Conservation (phyloP, 768 basidiomycete genomes). For the Podaxis sp. region DNA sequence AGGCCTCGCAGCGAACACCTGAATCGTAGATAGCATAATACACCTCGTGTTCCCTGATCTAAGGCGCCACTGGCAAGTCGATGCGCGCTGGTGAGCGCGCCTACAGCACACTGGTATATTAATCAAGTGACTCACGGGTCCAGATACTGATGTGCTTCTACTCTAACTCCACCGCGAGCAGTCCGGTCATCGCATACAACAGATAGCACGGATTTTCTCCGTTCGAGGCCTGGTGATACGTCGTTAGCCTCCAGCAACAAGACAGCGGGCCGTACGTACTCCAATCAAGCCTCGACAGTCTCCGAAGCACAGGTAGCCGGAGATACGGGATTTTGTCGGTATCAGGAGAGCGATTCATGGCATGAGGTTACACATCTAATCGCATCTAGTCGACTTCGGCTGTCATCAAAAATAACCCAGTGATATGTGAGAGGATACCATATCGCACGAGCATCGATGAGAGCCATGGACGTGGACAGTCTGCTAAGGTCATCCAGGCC, state of each 20-base stretch:
- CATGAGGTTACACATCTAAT: background rate
- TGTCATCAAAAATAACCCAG: background rate
- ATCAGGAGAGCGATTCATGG: background rate
- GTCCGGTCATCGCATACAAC: background rate
- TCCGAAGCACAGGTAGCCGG: background rate
- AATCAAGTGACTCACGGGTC: background rate
- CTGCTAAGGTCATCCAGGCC: background rate
- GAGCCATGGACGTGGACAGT: background rate
- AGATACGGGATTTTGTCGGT: conserved; percentile 11
- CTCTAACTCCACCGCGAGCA: background rate
- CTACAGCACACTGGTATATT: background rate
- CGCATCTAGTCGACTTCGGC: background rate
- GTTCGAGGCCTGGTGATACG: background rate
- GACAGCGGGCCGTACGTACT: background rate
- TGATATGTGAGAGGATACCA: background rate
- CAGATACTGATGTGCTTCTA: background rate
- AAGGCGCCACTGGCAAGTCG: background rate
- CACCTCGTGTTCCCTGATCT: background rate
- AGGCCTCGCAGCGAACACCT: too few relatives aligned
- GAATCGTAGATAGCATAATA: background rate
- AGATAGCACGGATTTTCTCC: conserved; percentile 1
- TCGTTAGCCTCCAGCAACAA: background rate
- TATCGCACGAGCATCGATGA: background rate
- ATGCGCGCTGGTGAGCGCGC: background rate
- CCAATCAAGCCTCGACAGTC: conserved; percentile 2